Conservation (phyloP, 1,139 yeast genomes). For the Petasospora fabianii region DNA sequence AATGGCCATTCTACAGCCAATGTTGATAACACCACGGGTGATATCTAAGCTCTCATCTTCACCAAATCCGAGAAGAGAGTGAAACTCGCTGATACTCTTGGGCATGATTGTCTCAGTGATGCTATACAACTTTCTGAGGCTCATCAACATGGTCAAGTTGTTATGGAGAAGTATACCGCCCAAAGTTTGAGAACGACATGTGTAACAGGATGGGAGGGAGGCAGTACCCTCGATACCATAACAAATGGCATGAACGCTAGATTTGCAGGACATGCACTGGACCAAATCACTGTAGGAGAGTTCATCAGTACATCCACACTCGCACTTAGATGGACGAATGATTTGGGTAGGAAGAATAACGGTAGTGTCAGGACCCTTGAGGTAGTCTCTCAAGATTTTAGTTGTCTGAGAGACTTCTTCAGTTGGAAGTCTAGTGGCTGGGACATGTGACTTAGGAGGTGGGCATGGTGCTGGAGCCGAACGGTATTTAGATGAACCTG, state of each 20-base stretch:
- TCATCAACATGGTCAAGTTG: slow-evolving; percentile 27
- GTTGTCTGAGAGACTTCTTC: slow-evolving; percentile 32
- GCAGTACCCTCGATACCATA: slow-evolving; percentile 25
- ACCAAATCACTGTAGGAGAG: slow-evolving; percentile 13
- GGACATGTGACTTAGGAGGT: not conserved
- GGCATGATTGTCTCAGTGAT: slow-evolving; percentile 15
- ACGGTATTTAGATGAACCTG: slow-evolving; percentile 1
- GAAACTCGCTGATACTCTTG: slow-evolving; percentile 21
- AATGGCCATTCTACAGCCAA: slow-evolving; percentile 24
- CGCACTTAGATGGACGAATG: slow-evolving; percentile 24
- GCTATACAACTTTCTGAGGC: slow-evolving; percentile 29
- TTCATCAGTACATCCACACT: slow-evolving; percentile 28
- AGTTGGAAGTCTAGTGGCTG: not conserved
- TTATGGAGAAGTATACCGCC: slow-evolving; percentile 16
- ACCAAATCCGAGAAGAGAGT: slow-evolving; percentile 18
- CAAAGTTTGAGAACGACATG: slow-evolving; percentile 27
- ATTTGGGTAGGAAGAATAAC: slow-evolving; percentile 30
- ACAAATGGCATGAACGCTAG: slow-evolving; percentile 30
- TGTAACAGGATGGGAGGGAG: slow-evolving; percentile 25
- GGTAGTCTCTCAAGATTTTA: slow-evolving; percentile 26
- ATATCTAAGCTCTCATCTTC: slow-evolving; percentile 9
- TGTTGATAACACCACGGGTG: slow-evolving; percentile 24
- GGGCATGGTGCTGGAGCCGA: not conserved
- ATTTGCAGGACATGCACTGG: slow-evolving; percentile 28
- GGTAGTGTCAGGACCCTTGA: slow-evolving; percentile 25